Evolutionary conservation across 495 filamentous ascomycete genomes (phyloP).

Genomic region (Xylaria intraflava): DNA sequence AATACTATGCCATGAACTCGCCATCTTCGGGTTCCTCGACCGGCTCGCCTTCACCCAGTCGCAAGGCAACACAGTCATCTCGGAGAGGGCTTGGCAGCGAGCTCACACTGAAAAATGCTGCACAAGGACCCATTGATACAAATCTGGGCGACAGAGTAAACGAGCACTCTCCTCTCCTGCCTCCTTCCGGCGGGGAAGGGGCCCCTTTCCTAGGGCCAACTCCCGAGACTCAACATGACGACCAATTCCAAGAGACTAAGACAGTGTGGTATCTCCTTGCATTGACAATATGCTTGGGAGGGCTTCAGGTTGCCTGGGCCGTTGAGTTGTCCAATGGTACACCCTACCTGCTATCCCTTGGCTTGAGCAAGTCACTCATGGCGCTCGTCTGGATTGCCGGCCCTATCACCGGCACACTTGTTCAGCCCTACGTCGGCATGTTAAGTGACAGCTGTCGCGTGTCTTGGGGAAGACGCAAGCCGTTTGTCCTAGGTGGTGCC

Average conservation of each 20-base stretch:
- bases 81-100: slow-evolving; percentile 9
- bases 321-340: slow-evolving; percentile 86
- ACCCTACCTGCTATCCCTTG: slow-evolving; percentile 61
- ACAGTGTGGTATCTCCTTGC: slow-evolving; percentile 76
- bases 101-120: slow-evolving; percentile 15
- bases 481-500: slow-evolving; percentile 77
- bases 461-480: slow-evolving; percentile 76
- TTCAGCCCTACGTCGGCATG: slow-evolving; percentile 92
- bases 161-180: slow-evolving; percentile 56
- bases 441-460: slow-evolving; percentile 79
- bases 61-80: slow-evolving; percentile 12
- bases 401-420: slow-evolving; percentile 74
- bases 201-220: slow-evolving; percentile 33
- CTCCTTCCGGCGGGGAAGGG: slow-evolving; percentile 35
- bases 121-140: slow-evolving; percentile 10
- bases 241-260: slow-evolving; percentile 56
- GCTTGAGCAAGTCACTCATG: slow-evolving; percentile 87
- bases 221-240: slow-evolving; percentile 27
- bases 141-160: slow-evolving; percentile 30
- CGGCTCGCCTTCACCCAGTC: slow-evolving; percentile 15
- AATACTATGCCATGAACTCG: slow-evolving; percentile 21
- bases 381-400: slow-evolving; percentile 93
- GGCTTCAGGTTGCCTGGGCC: slow-evolving; percentile 90
- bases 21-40: slow-evolving; percentile 22
- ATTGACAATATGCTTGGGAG: slow-evolving; percentile 75